Base-by-base conservation (phyloP, 306 rosid genomes). In the Gastrolobium bilobum region DNA sequence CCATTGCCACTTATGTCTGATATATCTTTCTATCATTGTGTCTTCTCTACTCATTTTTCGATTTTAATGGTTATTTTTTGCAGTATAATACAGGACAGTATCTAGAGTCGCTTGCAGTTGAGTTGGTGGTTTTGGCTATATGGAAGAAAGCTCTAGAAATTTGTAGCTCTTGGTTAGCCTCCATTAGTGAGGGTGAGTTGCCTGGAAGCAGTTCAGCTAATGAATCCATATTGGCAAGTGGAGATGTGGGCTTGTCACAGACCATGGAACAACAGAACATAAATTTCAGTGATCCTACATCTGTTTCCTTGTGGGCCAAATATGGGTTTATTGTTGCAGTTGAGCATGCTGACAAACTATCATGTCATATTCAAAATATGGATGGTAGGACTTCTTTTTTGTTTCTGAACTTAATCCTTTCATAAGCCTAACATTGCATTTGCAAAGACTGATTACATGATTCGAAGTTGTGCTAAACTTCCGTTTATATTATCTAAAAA, bases 71-170 rank as follows among this genome's bases (percentile, higher is more conserved):
- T 79, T 83, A 63, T 80, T 65, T 61, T 74, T 67, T 83, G 84
- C 94, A 96, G 98, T 84, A 84, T 67, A 70, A 86, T 58, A 82
- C 80, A 30, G 89, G 87, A 68, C 67, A 80, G 34, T 80, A 79
- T 83, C 92, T 90, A 39, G 94, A 93, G 69, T 89, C 98, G 0
- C 94, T 96, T 58, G 91, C 98, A 6, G 88, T 91, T 34, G 92
- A 91, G 78, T 86, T 96, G 78, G 96, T 96, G 51, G 80, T 89
- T 89, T 90, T 96, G 90, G 98, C 98, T 77, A 66, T 96, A 84
- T 96, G 98, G 99, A 86, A 86, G 75, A 86, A 90, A 80, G 82
- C 91, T 31, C 71, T 91, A 65, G 84, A 91, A 79, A 84, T 86
- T 76, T 89, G 94, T 87, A 73, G 78, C 56, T 71, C 85, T 66